Conservation (phyloP, 2,329 filamentous ascomycete genomes). For the Aspergillus ruber region DNA sequence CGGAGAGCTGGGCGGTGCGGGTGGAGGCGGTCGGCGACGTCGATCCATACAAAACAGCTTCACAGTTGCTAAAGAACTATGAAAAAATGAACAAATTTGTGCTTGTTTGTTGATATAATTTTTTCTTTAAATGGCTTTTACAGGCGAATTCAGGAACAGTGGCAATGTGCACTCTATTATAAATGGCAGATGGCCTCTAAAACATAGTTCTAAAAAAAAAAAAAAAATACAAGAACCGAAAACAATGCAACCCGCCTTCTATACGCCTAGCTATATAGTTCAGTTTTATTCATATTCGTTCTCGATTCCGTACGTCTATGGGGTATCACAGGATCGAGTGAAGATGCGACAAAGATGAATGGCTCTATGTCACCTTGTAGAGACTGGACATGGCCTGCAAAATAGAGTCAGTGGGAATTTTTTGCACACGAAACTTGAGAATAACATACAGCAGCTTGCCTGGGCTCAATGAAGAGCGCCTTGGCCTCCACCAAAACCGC, state of each 20-base stretch:
- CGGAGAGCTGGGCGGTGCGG: background rate
- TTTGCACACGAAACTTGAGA: background rate
- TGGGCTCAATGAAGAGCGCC: conserved; percentile 83
- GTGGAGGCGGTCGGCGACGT: background rate
- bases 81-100: no score
- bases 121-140: no score
- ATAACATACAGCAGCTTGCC: conserved; percentile 63
- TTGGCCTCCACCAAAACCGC: conserved; percentile 72
- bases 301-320: background rate
- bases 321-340: conserved; percentile 1
- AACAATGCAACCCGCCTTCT: background rate
- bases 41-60: background rate
- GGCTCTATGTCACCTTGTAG: conserved; percentile 16
- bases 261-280: background rate
- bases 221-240: background rate
- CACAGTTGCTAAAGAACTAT: background rate
- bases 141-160: background rate
- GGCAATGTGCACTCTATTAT: background rate
- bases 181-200: background rate
- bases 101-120: no score
- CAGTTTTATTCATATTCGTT: background rate
- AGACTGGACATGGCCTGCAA: conserved; percentile 18
- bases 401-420: conserved; percentile 1
- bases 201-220: background rate
- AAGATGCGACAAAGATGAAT: background rate